Percentiles rank a stretch among this genome's conserved stretches.
Evolutionary conservation across 139 green algal species (phyloP).

Genomic region (Micractinium sp.): DNA sequence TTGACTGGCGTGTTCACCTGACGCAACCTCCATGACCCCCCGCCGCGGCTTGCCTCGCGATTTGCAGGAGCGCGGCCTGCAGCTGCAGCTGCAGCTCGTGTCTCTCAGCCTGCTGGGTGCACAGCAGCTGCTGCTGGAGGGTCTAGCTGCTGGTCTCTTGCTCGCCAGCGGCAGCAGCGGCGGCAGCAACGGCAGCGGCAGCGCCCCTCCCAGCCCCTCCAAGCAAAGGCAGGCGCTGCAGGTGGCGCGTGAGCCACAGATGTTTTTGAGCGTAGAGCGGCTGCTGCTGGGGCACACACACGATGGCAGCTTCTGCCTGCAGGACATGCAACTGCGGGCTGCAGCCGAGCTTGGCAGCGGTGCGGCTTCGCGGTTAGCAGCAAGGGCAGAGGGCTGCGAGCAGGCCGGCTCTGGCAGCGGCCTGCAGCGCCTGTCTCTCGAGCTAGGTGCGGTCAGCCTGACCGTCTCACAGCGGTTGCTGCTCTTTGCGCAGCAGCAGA

Average conservation of each 20-base stretch:
- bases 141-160: background rate
- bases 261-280: background rate
- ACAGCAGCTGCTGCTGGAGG: conserved; percentile 20
- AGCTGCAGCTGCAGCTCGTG: background rate
- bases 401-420: too few relatives aligned
- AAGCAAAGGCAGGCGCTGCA: background rate
- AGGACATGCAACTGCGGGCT: background rate
- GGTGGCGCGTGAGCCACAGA: background rate
- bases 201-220: background rate
- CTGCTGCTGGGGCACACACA: conserved; percentile 19
- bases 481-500: background rate
- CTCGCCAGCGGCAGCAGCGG: too few relatives aligned
- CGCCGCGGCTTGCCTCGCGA: too few relatives aligned
- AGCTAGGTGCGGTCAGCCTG: conserved; percentile 5
- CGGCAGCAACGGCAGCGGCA: background rate
- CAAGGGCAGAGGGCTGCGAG: background rate
- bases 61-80: conserved; percentile 21
- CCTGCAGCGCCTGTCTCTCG: conserved; percentile 1
- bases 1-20: background rate
- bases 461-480: background rate
- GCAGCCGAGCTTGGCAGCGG: background rate
- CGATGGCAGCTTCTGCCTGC: conserved; percentile 24
- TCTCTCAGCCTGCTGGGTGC: background rate
- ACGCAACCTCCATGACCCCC: background rate
- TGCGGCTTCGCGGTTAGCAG: background rate